Evolutionary conservation across 208 protist genomes (phyloP).

Genomic region (Acanthamoeba triangularis): DNA sequence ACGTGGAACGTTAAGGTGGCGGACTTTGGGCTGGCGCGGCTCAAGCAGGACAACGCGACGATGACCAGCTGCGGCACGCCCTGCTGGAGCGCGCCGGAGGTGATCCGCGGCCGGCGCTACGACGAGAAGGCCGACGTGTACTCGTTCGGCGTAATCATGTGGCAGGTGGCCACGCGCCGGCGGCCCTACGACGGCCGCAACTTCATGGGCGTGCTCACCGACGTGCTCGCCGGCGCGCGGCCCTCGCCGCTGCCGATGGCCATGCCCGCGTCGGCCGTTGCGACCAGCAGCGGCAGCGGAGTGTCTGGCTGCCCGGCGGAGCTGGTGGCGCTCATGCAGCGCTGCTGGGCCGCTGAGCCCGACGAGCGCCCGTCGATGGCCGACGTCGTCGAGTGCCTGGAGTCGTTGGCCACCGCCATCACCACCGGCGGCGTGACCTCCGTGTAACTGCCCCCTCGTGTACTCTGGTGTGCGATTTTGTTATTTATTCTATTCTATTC

Average conservation of each 20-base stretch:
- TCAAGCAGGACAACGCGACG: constrained; percentile 56
- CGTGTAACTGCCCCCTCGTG: too few relatives aligned
- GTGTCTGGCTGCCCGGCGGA: constrained; percentile 31
- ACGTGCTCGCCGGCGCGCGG: constrained; percentile 76
- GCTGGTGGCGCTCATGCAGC: constrained; percentile 65
- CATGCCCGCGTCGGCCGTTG: too few relatives aligned
- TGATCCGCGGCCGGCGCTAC: constrained; percentile 79
- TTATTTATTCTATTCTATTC: too few relatives aligned
- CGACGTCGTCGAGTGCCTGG: constrained; percentile 45
- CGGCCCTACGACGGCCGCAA: constrained; percentile 80
- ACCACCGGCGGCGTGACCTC: too few relatives aligned
- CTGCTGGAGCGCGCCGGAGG: constrained; percentile 84
- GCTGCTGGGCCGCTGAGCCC: constrained; percentile 80
- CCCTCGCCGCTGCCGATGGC: constrained; percentile 68
- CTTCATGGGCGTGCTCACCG: constrained; percentile 83
- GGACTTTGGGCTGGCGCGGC: constrained; percentile 84
- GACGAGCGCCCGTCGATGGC: constrained; percentile 79
- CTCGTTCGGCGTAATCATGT: constrained; percentile 81
- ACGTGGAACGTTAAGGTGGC: constrained; percentile 85
- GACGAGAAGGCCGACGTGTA: constrained; percentile 86
- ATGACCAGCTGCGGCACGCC: constrained; percentile 87
- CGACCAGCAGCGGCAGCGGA: too few relatives aligned
- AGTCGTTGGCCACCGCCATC: constrained; percentile 32
- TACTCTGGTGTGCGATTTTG: too few relatives aligned
- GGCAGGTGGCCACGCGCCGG: constrained; percentile 80